Percentiles rank a stretch among this genome's conserved stretches.
These are phyloP conservation scores for Trichoderma guizhouense DNA, from an alignment of 2,329 filamentous ascomycete genomes.

Conservation along the genomic window DNA sequence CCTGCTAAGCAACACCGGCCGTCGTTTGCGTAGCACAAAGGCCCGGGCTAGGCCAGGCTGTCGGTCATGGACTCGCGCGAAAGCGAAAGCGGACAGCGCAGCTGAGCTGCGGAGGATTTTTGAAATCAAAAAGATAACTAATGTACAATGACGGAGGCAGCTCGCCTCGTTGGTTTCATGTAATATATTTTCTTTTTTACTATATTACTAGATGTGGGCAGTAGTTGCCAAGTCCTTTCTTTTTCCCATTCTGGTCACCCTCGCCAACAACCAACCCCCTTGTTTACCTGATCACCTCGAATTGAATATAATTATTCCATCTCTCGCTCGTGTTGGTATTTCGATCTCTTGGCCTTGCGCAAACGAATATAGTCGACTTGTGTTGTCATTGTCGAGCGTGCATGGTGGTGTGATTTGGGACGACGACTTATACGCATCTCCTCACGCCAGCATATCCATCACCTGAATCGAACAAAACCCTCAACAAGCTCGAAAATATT, in stretches of 20 bases:
- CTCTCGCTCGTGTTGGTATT: background rate
- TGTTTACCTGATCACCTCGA: background rate
- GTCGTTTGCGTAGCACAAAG: too few species aligned
- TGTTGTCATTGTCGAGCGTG: too few species aligned
- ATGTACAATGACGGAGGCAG: conserved; percentile 13
- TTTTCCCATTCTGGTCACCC: background rate
- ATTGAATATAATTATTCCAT: background rate
- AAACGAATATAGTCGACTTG: too few species aligned
- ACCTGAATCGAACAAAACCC: background rate
- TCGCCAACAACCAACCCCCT: background rate
- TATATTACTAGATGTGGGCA: background rate
- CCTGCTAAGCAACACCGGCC: too few species aligned
- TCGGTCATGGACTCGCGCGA: background rate
- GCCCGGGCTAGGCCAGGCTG: background rate
- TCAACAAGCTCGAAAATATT: background rate
- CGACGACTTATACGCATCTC: background rate
- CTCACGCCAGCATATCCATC: background rate
- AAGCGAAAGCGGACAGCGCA: background rate
- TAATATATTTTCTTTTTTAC: background rate
- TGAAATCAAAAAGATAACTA: background rate
- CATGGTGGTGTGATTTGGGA: background rate
- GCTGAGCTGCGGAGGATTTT: background rate
- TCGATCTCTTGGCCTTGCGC: background rate
- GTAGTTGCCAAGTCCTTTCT: background rate
- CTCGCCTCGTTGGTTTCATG: background rate